Evolutionary conservation across 257 asterid genomes (phyloP).

Genomic region (Ehretia macrophylla): DNA sequence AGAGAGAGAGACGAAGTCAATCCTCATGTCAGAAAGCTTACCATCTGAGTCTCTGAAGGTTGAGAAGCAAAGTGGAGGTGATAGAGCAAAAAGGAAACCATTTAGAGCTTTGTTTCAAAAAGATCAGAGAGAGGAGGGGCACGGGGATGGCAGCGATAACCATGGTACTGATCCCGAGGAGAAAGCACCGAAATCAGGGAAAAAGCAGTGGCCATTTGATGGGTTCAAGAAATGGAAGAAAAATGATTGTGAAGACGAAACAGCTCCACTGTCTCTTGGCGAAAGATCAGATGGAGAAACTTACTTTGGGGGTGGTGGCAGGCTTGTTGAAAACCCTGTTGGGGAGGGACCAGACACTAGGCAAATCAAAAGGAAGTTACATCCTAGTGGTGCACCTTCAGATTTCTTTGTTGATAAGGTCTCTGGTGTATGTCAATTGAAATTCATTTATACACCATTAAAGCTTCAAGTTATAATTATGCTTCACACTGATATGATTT

Average conservation of each 20-base stretch:
- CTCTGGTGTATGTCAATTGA: neutral
- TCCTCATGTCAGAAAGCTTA: slow-evolving; percentile 43
- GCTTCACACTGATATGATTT: neutral
- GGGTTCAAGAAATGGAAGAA: slow-evolving; percentile 85
- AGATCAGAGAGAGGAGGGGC: slow-evolving; percentile 23
- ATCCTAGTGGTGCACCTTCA: slow-evolving; percentile 59
- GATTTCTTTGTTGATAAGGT: slow-evolving; percentile 88
- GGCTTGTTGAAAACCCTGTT: slow-evolving; percentile 44
- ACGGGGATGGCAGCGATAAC: slow-evolving; percentile 8
- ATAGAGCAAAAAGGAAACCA: slow-evolving; percentile 34
- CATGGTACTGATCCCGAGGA: slow-evolving; percentile 22
- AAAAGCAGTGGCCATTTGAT: slow-evolving; percentile 61
- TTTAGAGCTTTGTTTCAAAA: slow-evolving; percentile 36
- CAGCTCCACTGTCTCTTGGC: slow-evolving; percentile 43
- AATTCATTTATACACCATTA: neutral
- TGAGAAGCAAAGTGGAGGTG: slow-evolving; percentile 33
- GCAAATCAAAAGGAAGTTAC: slow-evolving; percentile 68
- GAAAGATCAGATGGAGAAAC: slow-evolving; percentile 35
- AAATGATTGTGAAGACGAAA: slow-evolving; percentile 46
- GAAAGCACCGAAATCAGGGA: slow-evolving; percentile 28
- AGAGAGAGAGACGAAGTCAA: slow-evolving; percentile 34
- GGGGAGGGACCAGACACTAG: slow-evolving; percentile 57
- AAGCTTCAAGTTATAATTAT: neutral
- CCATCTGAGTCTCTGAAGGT: slow-evolving; percentile 20
- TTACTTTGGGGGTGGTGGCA: slow-evolving; percentile 19